Conservation (phyloP, 257 asterid species). For the Fraxinus quadrangulata region DNA sequence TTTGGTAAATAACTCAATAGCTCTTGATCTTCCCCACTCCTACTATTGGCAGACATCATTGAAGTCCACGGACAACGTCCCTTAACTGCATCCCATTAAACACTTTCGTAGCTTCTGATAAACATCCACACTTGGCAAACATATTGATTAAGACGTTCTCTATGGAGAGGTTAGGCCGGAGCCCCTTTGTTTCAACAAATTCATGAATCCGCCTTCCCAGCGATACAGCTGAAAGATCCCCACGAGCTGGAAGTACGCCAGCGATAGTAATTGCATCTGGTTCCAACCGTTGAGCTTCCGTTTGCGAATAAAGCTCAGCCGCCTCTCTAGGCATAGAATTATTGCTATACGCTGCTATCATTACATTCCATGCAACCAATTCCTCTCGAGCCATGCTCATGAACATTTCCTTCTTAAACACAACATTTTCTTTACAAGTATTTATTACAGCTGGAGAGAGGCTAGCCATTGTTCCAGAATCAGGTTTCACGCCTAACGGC, state of each 20-base stretch:
- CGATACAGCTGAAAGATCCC: slow-evolving; percentile 69
- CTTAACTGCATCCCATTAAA: slow-evolving; percentile 60
- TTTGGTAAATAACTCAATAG: slow-evolving; percentile 55
- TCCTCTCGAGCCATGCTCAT: slow-evolving; percentile 48
- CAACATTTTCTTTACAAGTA: slow-evolving; percentile 59
- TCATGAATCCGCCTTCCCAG: slow-evolving; percentile 67
- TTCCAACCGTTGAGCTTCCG: slow-evolving; percentile 55
- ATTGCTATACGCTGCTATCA: slow-evolving; percentile 67
- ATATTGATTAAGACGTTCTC: slow-evolving; percentile 67
- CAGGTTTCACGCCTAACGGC: slow-evolving; percentile 46
- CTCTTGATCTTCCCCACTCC: slow-evolving; percentile 22
- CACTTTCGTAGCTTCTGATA: slow-evolving; percentile 70
- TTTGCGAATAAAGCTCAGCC: slow-evolving; percentile 51
- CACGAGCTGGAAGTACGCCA: slow-evolving; percentile 89
- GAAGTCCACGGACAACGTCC: slow-evolving; percentile 94
- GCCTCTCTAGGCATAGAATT: slow-evolving; percentile 77
- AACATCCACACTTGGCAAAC: slow-evolving; percentile 46
- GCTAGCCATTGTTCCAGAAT: slow-evolving; percentile 93
- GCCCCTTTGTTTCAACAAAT: slow-evolving; percentile 41
- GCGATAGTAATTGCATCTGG: slow-evolving; percentile 71
- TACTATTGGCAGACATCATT: too few relatives aligned
- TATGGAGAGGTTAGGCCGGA: slow-evolving; percentile 64
- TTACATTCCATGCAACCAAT: slow-evolving; percentile 83
- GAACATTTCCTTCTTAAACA: slow-evolving; percentile 64
- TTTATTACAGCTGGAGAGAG: slow-evolving; percentile 74